Evolutionary conservation across 805 yeast species (phyloP).

Genomic region (Tetrapisispora phaffii): DNA sequence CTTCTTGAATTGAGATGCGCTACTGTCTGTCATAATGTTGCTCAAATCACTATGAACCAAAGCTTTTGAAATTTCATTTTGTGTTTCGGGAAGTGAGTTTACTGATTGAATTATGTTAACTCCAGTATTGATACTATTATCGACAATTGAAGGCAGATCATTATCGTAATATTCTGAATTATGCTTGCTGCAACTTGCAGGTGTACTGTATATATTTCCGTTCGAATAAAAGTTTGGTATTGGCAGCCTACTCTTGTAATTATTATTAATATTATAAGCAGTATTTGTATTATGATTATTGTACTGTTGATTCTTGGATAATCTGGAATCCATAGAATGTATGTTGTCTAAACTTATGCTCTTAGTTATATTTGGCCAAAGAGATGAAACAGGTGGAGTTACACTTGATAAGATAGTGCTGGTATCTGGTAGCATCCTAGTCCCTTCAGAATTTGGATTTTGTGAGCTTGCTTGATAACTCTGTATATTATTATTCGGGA

Average conservation of each 20-base stretch:
- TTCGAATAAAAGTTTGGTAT: neutral
- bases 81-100: neutral
- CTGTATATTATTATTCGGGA: too few relatives aligned
- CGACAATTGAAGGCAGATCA: neutral
- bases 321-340: neutral
- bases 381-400: neutral
- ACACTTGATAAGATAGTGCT: neutral
- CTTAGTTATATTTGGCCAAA: conserved; percentile 2
- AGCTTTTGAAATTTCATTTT: neutral
- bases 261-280: neutral
- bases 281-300: neutral
- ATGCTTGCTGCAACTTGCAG: neutral
- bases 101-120: neutral
- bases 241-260: neutral
- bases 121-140: neutral
- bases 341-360: neutral
- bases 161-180: neutral
- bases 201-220: neutral
- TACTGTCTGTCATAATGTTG: neutral
- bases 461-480: neutral
- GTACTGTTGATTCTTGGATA: too few relatives aligned
- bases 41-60: neutral
- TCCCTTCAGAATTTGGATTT: neutral
- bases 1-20: conserved; percentile 12
- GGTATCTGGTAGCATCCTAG: neutral